Percentiles rank a stretch among this genome's conserved stretches.
Evolutionary conservation across 257 asterid genomes (phyloP).

Genomic region (Anisodus acutangulus): DNA sequence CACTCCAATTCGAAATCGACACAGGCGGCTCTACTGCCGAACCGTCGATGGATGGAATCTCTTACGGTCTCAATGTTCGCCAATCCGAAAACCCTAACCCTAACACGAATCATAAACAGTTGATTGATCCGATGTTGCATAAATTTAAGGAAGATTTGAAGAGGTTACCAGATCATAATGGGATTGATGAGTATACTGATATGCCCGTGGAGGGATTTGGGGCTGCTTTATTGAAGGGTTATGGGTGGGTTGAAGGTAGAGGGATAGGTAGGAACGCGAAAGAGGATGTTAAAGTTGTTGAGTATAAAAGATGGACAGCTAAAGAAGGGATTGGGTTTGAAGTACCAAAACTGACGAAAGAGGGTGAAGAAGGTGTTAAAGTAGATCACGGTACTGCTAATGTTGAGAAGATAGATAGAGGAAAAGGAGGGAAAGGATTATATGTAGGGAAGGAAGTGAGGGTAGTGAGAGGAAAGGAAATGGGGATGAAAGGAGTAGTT

Average conservation of each 20-base stretch:
- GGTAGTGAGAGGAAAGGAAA: slow-evolving; percentile 63
- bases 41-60: slow-evolving; percentile 44
- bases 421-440: slow-evolving; percentile 34
- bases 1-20: slow-evolving; percentile 67
- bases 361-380: neutral
- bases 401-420: slow-evolving; percentile 38
- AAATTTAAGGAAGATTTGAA: slow-evolving; percentile 61
- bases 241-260: slow-evolving; percentile 82
- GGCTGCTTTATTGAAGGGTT: slow-evolving; percentile 67
- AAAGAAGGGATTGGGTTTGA: slow-evolving; percentile 87
- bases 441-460: slow-evolving; percentile 66
- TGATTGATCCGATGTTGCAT: slow-evolving; percentile 56
- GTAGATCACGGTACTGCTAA: neutral
- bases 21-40: slow-evolving; percentile 46
- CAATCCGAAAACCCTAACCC: slow-evolving; percentile 27
- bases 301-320: slow-evolving; percentile 57
- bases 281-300: slow-evolving; percentile 63
- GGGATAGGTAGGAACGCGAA: slow-evolving; percentile 79
- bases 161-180: slow-evolving; percentile 62
- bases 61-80: slow-evolving; percentile 75
- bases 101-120: slow-evolving; percentile 5
- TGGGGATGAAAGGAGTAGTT: slow-evolving; percentile 70
- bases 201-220: slow-evolving; percentile 84
- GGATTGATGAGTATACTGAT: slow-evolving; percentile 60
- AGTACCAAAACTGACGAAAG: slow-evolving; percentile 27